phyloP scores from a whole-genome alignment of 441 rosid species.

The Populus trichocarpa region DNA sequence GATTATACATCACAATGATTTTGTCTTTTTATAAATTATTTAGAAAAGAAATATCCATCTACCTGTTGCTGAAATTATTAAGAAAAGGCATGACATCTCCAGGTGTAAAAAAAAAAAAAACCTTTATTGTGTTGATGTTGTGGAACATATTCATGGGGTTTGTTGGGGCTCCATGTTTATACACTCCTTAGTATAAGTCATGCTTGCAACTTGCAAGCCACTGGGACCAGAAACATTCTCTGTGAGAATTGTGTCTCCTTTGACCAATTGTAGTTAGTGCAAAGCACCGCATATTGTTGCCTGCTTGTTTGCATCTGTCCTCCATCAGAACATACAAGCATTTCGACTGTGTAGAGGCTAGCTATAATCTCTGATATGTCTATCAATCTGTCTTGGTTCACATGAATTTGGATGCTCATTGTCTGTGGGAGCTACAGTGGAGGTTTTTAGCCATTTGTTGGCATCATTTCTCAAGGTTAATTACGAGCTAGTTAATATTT shows the following conservation, averaged over 20 bases:
- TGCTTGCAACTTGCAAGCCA: conserved; percentile 25
- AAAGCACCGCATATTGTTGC: conserved; percentile 8
- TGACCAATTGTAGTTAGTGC: conserved; percentile 17
- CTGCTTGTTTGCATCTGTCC: conserved; percentile 8
- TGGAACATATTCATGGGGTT: conserved; percentile 40
- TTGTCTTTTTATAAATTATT: conserved; percentile 33
- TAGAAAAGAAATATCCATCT: conserved; percentile 15
- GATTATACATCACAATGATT: conserved; percentile 40
- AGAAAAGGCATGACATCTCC: conserved; percentile 17
- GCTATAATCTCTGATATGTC: neutral
- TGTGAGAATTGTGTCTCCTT: conserved; percentile 37
- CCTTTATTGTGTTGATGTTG: conserved; percentile 24
- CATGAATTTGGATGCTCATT: neutral
- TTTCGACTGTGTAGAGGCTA: neutral
- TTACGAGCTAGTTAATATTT: neutral
- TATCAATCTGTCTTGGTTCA: neutral
- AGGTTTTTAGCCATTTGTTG: neutral
- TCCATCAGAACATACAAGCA: neutral
- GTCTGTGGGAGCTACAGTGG: neutral
- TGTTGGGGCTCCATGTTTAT: conserved; percentile 13
- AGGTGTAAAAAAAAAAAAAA: neutral
- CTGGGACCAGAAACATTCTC: conserved; percentile 45
- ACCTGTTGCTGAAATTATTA: conserved; percentile 19
- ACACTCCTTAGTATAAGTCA: conserved; percentile 10
- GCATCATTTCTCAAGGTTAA: neutral